Evolutionary conservation across 2,329 filamentous ascomycete species (phyloP), one percentile per base, ranked within the genome.

Genomic region (Pyricularia sp.): DNA sequence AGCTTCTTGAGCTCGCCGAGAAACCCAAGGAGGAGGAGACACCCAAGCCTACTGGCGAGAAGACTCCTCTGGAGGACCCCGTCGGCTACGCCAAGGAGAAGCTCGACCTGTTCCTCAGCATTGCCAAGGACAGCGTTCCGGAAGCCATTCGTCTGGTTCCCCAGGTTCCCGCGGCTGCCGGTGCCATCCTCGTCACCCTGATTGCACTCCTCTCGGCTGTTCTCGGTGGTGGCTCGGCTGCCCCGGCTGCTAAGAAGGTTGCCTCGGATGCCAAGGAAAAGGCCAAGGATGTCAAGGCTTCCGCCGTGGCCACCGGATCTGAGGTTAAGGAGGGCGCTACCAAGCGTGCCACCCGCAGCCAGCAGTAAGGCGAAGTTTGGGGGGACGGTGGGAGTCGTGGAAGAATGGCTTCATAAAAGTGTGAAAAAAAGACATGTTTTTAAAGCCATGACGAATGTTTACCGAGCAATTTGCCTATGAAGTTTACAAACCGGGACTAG

Each of bases 31-130:
- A 78, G 40, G 79, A 83, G 13, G 76, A 79, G 65, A 80, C 85
- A 68, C 63, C 63, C 30, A 64, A 59, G 49, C 33, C 49, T 13
- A 33, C 30, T 30, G 31, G n/a, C 30, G 22, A 31, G 31, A 85
- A 85, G 74, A 88, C 85, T 77, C 97, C 99, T 88, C 79, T 86
- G 72, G 93, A 97, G 69, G 91, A 96, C 82, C 94, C 94, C 62
- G 85, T 96, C 71, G 80, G 80, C 70, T 99, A 90, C 78, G 77
- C 96, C 78, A 90, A 88, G 79, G 90, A 96, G 88, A 97, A 97
- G 87, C 76, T 96, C 67, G 88, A 96, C 71, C 86, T 96, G 68
- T 99, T 99, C 85, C 75, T 94, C 72, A 88, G 87, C 71, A 88
- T 97, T 72, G 90, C 80, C 75, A 85, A 91, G 82, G 84, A 86